phyloP scores from a whole-genome alignment of 2,329 filamentous ascomycete genomes.

The Botrytis aclada region DNA sequence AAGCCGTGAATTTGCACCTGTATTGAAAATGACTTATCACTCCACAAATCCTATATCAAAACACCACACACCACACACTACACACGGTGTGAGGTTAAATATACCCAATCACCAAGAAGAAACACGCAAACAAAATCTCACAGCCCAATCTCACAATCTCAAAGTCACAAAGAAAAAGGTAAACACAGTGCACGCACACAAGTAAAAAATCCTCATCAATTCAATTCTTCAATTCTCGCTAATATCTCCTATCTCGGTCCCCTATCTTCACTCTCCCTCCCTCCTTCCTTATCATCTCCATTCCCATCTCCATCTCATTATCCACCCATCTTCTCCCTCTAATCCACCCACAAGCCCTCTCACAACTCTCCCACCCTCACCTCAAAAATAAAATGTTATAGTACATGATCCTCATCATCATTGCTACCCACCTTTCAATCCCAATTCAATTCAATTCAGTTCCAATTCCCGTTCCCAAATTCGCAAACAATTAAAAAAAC shows the following conservation, averaged over 20 bases:
- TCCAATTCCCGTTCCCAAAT: background rate
- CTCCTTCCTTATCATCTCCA: background rate
- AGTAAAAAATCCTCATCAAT: background rate
- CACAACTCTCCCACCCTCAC: background rate
- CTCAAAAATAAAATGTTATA: background rate
- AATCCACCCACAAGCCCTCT: background rate
- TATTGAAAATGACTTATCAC: no score
- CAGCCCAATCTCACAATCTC: background rate
- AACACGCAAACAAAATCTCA: background rate
- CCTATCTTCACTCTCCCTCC: background rate
- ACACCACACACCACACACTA: no score
- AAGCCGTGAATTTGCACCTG: no score
- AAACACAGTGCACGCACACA: background rate
- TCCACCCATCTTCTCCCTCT: no score
- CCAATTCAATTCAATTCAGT: background rate
- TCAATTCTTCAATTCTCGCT: background rate
- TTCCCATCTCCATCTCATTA: background rate
- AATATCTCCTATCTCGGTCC: background rate
- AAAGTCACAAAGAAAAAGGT: background rate
- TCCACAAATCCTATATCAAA: no score
- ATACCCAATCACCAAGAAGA: background rate
- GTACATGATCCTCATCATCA: constrained; percentile 8
- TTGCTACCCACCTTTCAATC: background rate
- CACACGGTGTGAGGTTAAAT: no score
- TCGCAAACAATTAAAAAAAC: background rate